Evolutionary conservation across 1,284 basidiomycete genomes (phyloP).

Genomic region (Violaceomyces palustris): DNA sequence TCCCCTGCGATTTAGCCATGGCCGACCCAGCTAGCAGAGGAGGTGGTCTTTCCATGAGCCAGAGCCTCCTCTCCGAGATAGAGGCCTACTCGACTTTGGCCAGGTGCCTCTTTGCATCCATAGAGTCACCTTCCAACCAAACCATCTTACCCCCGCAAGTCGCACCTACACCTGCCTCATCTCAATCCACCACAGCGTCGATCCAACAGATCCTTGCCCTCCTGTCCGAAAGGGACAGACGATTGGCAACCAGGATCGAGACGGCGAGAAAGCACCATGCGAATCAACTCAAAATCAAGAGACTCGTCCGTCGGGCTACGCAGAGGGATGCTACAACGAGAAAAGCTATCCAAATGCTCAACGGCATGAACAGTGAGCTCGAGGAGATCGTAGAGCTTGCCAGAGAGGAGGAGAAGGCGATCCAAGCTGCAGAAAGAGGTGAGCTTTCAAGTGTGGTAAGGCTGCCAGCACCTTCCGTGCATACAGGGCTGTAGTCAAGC

Average conservation of each 20-base stretch:
- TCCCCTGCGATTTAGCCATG: too few relatives aligned
- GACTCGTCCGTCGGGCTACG: conserved; percentile 11
- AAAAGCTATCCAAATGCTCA: conserved; percentile 18
- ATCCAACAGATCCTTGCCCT: conserved; percentile 6
- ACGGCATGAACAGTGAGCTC: conserved; percentile 21
- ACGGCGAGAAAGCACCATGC: conserved; percentile 20
- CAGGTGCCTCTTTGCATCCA: conserved; percentile 19
- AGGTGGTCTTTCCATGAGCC: conserved; percentile 13
- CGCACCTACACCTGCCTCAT: too few relatives aligned
- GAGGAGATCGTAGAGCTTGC: conserved; percentile 17
- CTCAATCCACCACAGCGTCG: conserved; percentile 6
- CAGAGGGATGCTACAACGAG: conserved; percentile 17
- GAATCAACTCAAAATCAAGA: conserved; percentile 21
- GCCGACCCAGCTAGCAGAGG: too few relatives aligned
- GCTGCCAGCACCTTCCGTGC: not conserved
- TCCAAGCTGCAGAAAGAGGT: conserved; percentile 19
- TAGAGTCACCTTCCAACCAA: conserved; percentile 10
- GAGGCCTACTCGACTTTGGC: conserved; percentile 21
- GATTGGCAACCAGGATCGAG: conserved; percentile 10
- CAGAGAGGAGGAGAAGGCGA: conserved; percentile 12
- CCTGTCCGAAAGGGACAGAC: conserved; percentile 11
- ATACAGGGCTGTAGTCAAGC: not conserved
- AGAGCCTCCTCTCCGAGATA: conserved; percentile 15
- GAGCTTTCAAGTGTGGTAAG: not conserved
- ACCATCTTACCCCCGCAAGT: too few relatives aligned